Evolutionary conservation across 345 rosid genomes (phyloP), one percentile per base, ranked within the genome.

Genomic region (Jatropha curcas): DNA sequence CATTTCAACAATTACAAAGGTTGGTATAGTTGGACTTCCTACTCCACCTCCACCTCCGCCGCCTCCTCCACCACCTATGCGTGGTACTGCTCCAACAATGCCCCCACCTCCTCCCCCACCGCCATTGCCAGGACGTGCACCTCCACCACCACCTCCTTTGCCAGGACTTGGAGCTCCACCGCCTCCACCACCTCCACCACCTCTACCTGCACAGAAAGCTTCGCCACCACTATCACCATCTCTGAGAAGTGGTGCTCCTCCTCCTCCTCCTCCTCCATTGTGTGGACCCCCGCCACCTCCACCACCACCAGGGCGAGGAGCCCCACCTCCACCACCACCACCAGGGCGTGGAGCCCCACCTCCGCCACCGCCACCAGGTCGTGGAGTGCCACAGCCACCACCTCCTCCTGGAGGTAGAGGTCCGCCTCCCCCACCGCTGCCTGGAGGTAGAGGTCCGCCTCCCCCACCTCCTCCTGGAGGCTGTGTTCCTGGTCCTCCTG

Each of bases 381-480:
- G 33, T 28, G 63, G 50, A 2, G 74, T 70, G 0, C 72, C 64
- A 0, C 74, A 79, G 0, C 73, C 77, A 0, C 72, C 82, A 0
- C 82, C 84, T 19, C 82, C 82, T 33, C 82, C 73, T 14, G 2
- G 55, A 0, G 34, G 0, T 58, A 68, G 79, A 11, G 71, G 45
- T 14, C 75, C 82, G 1, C 85, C 77, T 0, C 84, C 74, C 0
- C 77, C 83, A 0, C 82, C 82, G 0, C 84, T 81, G 5, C 74
- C 76, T 2, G 1, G 3, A 22, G 17, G 67, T 17, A 20, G 24
- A n/a, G 67, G 53, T 4, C 5, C 22, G 0, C 43, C 71, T 0
- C 45, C 71, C 0, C 64, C 72, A 25, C 90, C 88, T 30, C 88
- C 90, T 72, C 85, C 88, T 16, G 91, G 97, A 75, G 86, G 82